Evolutionary conservation across 108 stramenopile genomes (phyloP).

Genomic region (Fistulifera pelliculosa): DNA sequence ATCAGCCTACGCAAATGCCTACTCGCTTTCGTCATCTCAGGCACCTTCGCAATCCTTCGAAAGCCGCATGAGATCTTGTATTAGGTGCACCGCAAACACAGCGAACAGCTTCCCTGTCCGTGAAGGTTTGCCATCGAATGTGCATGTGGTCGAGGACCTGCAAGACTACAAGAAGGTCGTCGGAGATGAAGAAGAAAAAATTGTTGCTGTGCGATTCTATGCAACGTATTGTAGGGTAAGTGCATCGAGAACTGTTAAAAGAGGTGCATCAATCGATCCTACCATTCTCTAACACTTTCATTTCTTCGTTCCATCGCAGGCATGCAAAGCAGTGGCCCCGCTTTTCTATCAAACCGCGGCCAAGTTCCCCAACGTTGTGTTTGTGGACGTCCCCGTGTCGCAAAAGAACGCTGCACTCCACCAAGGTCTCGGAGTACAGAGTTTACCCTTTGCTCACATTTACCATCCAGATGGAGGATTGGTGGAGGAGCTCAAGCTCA

Average conservation of each 20-base stretch:
- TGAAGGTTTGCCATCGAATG: constrained; percentile 24
- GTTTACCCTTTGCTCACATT: constrained; percentile 57
- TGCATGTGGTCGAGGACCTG: constrained; percentile 29
- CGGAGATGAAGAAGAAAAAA: constrained; percentile 29
- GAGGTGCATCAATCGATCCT: background rate
- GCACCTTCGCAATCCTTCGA: constrained; percentile 12
- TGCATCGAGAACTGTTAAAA: background rate
- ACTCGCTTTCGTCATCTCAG: background rate
- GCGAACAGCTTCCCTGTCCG: background rate
- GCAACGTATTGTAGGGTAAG: constrained; percentile 70
- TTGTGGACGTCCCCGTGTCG: constrained; percentile 61
- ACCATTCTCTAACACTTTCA: background rate
- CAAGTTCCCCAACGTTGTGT: constrained; percentile 30
- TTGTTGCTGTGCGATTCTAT: constrained; percentile 56
- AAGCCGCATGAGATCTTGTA: constrained; percentile 19
- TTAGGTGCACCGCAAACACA: constrained; percentile 2
- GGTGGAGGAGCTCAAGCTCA: constrained; percentile 53
- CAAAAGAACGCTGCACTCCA: constrained; percentile 49
- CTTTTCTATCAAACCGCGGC: constrained; percentile 38
- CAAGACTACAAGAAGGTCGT: constrained; percentile 42
- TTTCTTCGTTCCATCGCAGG: constrained; percentile 16
- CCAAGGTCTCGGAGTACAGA: constrained; percentile 52
- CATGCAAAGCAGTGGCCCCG: constrained; percentile 61
- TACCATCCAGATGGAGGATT: constrained; percentile 54
- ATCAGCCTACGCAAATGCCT: constrained; percentile 3